These are phyloP conservation scores for Tolypocladium capitatum DNA, from an alignment of 2,329 filamentous ascomycete genomes.

Conservation along the genomic window DNA sequence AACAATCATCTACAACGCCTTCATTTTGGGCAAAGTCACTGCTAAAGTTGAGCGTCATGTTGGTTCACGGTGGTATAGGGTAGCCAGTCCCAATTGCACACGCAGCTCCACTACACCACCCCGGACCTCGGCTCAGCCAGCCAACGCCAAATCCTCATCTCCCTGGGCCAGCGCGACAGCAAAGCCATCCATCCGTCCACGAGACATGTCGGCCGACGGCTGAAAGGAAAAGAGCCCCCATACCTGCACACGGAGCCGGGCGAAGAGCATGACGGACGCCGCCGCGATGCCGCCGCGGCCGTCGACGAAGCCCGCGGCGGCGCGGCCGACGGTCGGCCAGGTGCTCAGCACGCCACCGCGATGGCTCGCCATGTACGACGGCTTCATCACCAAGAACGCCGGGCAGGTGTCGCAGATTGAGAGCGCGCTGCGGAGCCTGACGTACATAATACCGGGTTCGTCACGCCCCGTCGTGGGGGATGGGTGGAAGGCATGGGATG, in stretches of 20 bases:
- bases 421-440: slow-evolving; percentile 79
- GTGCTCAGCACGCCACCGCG: slow-evolving; percentile 46
- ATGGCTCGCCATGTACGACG: slow-evolving; percentile 62
- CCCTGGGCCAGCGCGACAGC: no score
- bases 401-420: slow-evolving; percentile 92
- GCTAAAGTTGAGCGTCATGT: no score
- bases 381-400: slow-evolving; percentile 91
- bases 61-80: no score
- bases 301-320: not conserved
- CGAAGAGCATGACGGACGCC: not conserved
- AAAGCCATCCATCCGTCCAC: no score
- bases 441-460: slow-evolving; percentile 82
- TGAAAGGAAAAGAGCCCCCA: not conserved
- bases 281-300: not conserved
- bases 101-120: no score
- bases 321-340: slow-evolving; percentile 13
- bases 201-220: not conserved
- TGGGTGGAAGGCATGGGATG: not conserved
- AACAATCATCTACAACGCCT: no score
- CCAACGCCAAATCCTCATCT: no score
- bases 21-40: no score
- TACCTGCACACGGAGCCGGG: not conserved
- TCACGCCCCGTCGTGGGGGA: not conserved
- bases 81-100: no score
- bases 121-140: no score